phyloP scores from a whole-genome alignment of 148 eudicot genomes.

The Spergularia marina region DNA sequence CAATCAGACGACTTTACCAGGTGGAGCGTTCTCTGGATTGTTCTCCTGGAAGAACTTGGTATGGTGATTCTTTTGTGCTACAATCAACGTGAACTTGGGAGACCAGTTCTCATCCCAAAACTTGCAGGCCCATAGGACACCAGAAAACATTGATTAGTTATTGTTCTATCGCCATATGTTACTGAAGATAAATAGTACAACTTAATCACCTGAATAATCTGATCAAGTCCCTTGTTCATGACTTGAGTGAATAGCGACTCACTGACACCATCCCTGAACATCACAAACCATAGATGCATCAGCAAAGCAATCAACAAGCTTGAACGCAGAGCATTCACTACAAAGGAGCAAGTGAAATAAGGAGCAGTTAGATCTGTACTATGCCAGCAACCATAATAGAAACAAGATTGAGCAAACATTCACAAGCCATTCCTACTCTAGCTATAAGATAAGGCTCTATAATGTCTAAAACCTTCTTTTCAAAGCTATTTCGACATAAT shows the following conservation, averaged over 20 bases:
- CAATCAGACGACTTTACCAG: slow-evolving; percentile 25
- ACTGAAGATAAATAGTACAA: neutral
- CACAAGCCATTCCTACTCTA: too few relatives aligned
- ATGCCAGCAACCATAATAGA: neutral
- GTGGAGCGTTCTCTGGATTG: slow-evolving; percentile 39
- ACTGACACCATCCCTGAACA: slow-evolving; percentile 46
- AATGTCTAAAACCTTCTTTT: too few relatives aligned
- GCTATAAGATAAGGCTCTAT: too few relatives aligned
- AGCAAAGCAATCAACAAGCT: neutral
- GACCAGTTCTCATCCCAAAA: slow-evolving; percentile 29
- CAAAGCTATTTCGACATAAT: too few relatives aligned
- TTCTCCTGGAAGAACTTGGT: slow-evolving; percentile 37
- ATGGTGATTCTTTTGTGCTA: slow-evolving; percentile 48
- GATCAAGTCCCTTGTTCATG: slow-evolving; percentile 41
- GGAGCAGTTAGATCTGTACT: neutral
- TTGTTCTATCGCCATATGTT: neutral
- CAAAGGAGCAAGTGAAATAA: too few relatives aligned
- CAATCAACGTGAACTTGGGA: slow-evolving; percentile 35
- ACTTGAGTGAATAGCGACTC: slow-evolving; percentile 47
- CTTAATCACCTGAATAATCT: slow-evolving; percentile 32
- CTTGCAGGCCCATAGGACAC: slow-evolving; percentile 35
- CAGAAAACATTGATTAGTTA: neutral
- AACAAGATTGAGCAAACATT: neutral
- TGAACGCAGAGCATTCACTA: neutral
- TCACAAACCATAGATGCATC: neutral